Percentiles rank a stretch among this genome's conserved stretches.
Evolutionary conservation across 192 early-diverging fungal species (phyloP).

Genomic region (Podila clonocystis): DNA sequence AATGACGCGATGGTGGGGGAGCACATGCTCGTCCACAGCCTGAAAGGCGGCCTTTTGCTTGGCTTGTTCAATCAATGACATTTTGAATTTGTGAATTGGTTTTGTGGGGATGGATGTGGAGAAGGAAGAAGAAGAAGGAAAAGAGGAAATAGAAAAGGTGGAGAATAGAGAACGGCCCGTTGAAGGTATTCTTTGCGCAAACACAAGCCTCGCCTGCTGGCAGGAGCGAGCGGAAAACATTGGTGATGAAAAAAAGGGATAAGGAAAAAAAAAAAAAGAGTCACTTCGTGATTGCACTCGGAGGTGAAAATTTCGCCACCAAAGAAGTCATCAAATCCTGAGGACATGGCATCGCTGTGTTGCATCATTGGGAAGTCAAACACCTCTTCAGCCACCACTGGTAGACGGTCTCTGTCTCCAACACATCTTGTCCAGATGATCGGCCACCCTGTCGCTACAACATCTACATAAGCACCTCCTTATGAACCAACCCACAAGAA

Average conservation of each 20-base stretch:
- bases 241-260: too few species aligned
- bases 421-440: too few species aligned
- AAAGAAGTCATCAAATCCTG: too few species aligned
- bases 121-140: not conserved
- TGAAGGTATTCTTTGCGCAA: not conserved
- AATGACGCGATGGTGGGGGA: conserved; percentile 71
- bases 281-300: not conserved
- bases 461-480: too few species aligned
- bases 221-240: too few species aligned
- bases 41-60: conserved; percentile 89
- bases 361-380: too few species aligned
- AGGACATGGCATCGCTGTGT: too few species aligned
- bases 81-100: not conserved
- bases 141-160: not conserved
- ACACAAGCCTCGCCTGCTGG: not conserved
- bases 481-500: too few species aligned
- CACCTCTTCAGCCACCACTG: too few species aligned
- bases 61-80: conserved; percentile 70
- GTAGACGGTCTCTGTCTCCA: too few species aligned
- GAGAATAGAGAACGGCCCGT: not conserved
- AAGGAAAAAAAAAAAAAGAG: conserved; percentile 6
- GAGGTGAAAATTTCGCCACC: too few species aligned
- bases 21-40: conserved; percentile 91
- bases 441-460: too few species aligned
- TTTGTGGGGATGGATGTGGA: not conserved